Evolutionary conservation across 768 basidiomycete genomes (phyloP).

Genomic region (Amanita muscaria): DNA sequence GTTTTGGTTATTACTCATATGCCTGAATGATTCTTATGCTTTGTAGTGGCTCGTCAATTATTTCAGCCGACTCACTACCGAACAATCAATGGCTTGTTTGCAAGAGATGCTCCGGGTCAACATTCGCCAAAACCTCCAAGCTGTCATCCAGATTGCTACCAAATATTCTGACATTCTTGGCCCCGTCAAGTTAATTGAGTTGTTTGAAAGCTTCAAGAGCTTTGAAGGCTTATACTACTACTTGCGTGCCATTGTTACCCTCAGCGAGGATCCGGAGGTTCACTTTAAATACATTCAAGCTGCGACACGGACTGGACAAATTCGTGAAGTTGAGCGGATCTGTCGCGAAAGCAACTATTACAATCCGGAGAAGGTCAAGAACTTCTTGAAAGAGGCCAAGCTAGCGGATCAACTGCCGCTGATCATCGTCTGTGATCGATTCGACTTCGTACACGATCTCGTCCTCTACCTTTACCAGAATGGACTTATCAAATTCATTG

Average conservation of each 20-base stretch:
- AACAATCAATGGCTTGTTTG: slow-evolving; percentile 93
- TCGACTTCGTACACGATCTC: slow-evolving; percentile 98
- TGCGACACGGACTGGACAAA: slow-evolving; percentile 94
- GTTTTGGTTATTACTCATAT: slow-evolving; percentile 16
- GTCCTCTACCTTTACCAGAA: slow-evolving; percentile 99
- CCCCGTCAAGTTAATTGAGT: slow-evolving; percentile 94
- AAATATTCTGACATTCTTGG: slow-evolving; percentile 98
- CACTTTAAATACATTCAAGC: slow-evolving; percentile 99
- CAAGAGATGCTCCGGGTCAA: slow-evolving; percentile 97
- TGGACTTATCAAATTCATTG: slow-evolving; percentile 92
- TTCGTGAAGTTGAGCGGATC: slow-evolving; percentile 97
- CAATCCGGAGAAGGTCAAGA: slow-evolving; percentile 99
- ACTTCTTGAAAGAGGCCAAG: slow-evolving; percentile 99
- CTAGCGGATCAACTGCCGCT: slow-evolving; percentile 93
- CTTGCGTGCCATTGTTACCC: slow-evolving; percentile 94
- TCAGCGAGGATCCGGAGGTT: slow-evolving; percentile 92
- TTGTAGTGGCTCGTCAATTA: slow-evolving; percentile 90
- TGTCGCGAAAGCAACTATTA: slow-evolving; percentile 96
- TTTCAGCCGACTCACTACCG: slow-evolving; percentile 94
- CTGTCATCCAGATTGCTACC: slow-evolving; percentile 95
- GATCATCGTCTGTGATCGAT: slow-evolving; percentile 99
- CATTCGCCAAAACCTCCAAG: slow-evolving; percentile 94
- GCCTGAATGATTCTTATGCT: slow-evolving; percentile 4
- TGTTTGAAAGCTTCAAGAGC: slow-evolving; percentile 97
- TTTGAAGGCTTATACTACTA: slow-evolving; percentile 99